Evolutionary conservation across 148 eudicot genomes (phyloP).

Genomic region (Rhododendron ferrugineum): DNA sequence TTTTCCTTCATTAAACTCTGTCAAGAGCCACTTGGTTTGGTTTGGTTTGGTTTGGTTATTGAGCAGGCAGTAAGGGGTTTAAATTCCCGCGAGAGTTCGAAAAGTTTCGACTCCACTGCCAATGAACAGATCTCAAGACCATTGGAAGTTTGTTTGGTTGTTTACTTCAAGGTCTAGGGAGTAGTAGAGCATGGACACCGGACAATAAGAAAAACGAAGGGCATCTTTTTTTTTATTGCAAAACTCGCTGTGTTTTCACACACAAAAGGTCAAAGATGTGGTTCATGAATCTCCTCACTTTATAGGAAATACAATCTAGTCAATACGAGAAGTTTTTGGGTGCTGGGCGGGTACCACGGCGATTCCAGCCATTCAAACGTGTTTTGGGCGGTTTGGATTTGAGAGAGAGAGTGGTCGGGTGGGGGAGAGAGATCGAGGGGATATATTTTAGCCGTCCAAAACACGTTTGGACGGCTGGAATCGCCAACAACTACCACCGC

Average conservation of each 20-base stretch:
- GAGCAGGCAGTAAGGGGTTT: not conserved
- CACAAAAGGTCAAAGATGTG: not conserved
- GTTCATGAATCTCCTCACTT: not conserved
- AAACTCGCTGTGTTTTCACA: not conserved
- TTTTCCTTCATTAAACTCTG: too few species aligned
- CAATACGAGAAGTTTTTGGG: too few species aligned
- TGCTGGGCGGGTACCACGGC: too few species aligned
- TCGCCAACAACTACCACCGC: too few species aligned
- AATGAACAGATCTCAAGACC: not conserved
- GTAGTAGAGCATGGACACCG: not conserved
- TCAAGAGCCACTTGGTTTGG: too few species aligned
- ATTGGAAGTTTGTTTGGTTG: not conserved
- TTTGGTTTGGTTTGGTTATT: too few species aligned
- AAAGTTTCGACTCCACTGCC: not conserved
- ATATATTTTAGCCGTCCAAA: too few species aligned
- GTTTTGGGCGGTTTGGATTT: too few species aligned
- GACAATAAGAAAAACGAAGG: not conserved
- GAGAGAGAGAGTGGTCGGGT: too few species aligned
- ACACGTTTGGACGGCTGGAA: too few species aligned
- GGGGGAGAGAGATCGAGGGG: too few species aligned
- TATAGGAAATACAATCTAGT: not conserved
- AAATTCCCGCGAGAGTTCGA: not conserved
- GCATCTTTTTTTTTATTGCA: not conserved
- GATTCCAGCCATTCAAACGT: too few species aligned
- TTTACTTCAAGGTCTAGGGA: not conserved